phyloP scores from a whole-genome alignment of 1,284 basidiomycete genomes.

The Microbotryum lychnidis-dioicae region DNA sequence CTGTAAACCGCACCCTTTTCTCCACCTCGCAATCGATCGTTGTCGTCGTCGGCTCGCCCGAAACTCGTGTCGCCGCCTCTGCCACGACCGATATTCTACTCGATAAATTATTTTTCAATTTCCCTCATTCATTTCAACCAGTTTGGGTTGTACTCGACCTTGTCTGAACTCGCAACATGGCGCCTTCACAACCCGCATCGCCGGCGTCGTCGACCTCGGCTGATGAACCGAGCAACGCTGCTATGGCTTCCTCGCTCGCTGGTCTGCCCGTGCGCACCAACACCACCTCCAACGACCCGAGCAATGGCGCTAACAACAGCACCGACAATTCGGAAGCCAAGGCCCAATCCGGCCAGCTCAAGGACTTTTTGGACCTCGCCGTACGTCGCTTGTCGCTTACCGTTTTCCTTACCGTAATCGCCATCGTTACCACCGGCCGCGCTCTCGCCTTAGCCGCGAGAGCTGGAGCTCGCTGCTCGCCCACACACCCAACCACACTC shows the following conservation, averaged over 20 bases:
- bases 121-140: background rate
- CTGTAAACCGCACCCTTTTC: background rate
- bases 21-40: background rate
- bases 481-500: too few relatives aligned
- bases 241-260: constrained; percentile 23
- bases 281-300: background rate
- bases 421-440: background rate
- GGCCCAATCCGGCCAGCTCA: constrained; percentile 7
- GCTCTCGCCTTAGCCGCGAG: background rate
- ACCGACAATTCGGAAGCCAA: constrained; percentile 7
- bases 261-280: constrained; percentile 16
- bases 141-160: background rate
- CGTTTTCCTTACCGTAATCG: background rate
- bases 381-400: constrained; percentile 1
- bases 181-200: constrained; percentile 12
- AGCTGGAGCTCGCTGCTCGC: too few relatives aligned
- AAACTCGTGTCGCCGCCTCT: background rate
- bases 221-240: constrained; percentile 3
- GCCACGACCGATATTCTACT: background rate
- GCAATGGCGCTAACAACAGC: background rate
- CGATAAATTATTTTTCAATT: background rate
- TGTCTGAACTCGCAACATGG: constrained; percentile 6
- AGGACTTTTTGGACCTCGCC: constrained; percentile 13
- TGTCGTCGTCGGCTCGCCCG: background rate
- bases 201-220: constrained; percentile 8